These are phyloP conservation scores for Tetraselmis striata DNA, from an alignment of 139 green algal species.

Conservation along the genomic window DNA sequence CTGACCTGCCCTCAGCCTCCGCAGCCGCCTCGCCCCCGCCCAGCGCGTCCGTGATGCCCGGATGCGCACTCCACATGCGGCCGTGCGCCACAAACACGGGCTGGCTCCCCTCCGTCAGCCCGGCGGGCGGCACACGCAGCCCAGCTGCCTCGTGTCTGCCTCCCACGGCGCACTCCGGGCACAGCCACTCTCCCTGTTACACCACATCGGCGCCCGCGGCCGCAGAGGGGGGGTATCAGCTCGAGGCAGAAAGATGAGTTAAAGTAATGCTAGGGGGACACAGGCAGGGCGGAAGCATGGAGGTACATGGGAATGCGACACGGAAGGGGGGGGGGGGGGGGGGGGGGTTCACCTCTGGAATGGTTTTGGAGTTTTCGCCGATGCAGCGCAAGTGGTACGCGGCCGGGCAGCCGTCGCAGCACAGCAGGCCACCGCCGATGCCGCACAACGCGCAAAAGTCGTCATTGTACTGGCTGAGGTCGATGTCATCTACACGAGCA, in stretches of 20 bases:
- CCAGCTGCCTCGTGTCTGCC: constrained; percentile 42
- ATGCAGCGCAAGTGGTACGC: constrained; percentile 82
- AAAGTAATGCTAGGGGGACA: too few species aligned
- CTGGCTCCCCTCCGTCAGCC: constrained; percentile 20
- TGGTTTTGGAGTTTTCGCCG: constrained; percentile 38
- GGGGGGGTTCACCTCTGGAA: constrained; percentile 42
- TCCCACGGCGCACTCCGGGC: constrained; percentile 58
- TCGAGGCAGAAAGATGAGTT: too few species aligned
- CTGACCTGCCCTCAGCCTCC: constrained; percentile 19
- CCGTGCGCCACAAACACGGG: constrained; percentile 24
- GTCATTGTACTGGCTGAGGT: constrained; percentile 9
- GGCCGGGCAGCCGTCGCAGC: constrained; percentile 84
- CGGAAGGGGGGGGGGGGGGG: too few species aligned
- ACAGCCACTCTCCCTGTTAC: constrained; percentile 52
- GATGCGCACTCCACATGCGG: neutral
- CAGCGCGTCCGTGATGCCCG: neutral
- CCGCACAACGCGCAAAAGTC: constrained; percentile 76
- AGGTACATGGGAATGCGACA: too few species aligned
- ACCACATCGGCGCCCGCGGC: too few species aligned
- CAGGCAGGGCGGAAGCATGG: too few species aligned
- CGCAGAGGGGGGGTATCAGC: too few species aligned
- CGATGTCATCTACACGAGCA: neutral
- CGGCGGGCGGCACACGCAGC: constrained; percentile 36
- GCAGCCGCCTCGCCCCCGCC: constrained; percentile 18
- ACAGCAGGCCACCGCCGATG: constrained; percentile 72